Conservation (phyloP, 2,329 filamentous ascomycete genomes). For the Cyphellophora europaea region DNA sequence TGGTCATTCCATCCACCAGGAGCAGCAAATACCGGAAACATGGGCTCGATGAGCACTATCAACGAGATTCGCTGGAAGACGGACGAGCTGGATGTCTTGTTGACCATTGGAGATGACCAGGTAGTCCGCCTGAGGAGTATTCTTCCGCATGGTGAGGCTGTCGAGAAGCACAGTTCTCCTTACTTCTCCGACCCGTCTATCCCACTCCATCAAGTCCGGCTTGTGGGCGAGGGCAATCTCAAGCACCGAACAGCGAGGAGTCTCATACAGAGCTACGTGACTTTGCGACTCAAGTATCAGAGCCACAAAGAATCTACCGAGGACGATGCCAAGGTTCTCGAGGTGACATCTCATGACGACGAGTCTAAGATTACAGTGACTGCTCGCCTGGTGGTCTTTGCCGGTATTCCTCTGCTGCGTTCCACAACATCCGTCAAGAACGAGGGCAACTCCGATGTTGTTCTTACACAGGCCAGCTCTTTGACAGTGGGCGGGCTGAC, state of each 20-base stretch:
- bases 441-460: slow-evolving; percentile 4
- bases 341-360: slow-evolving; percentile 14
- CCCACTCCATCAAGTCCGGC: slow-evolving; percentile 17
- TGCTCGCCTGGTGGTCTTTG: slow-evolving; percentile 17
- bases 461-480: slow-evolving; percentile 19
- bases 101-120: too few relatives aligned
- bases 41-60: too few relatives aligned
- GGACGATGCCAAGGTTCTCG: slow-evolving; percentile 8
- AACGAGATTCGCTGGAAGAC: too few relatives aligned
- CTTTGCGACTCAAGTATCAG: slow-evolving; percentile 17
- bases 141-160: too few relatives aligned
- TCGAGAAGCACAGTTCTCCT: too few relatives aligned
- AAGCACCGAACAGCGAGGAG: slow-evolving; percentile 21
- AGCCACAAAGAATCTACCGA: slow-evolving; percentile 8
- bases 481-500: slow-evolving; percentile 19
- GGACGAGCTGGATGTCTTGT: too few relatives aligned
- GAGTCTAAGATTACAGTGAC: slow-evolving; percentile 13
- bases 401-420: slow-evolving; percentile 11
- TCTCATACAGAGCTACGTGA: slow-evolving; percentile 18
- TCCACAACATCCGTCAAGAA: too few relatives aligned
- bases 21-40: too few relatives aligned
- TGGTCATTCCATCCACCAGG: too few relatives aligned
- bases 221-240: slow-evolving; percentile 20
- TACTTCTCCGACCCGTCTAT: slow-evolving; percentile 3
- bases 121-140: too few relatives aligned